Conservation (phyloP, 2,329 filamentous ascomycete species). For the Calonectria multiphialidica region DNA sequence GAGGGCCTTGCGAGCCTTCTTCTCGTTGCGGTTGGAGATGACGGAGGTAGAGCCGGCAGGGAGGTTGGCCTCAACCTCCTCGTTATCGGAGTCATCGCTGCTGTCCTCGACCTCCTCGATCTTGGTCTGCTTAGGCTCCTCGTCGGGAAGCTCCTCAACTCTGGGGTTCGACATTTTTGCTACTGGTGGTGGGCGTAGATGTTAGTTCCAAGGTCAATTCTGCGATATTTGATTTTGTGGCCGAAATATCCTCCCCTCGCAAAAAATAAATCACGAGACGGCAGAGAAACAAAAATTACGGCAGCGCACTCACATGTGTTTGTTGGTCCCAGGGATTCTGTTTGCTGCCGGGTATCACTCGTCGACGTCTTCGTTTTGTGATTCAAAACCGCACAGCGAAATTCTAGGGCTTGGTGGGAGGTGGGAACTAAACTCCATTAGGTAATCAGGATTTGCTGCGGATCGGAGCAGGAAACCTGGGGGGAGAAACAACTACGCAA, state of each 20-base stretch:
- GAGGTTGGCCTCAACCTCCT: constrained; percentile 82
- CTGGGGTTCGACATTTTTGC: constrained; percentile 94
- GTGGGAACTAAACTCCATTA: constrained; percentile 54
- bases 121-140: constrained; percentile 85
- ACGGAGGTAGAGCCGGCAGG: constrained; percentile 90
- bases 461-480: constrained; percentile 18
- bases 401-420: constrained; percentile 60
- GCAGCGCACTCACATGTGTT: constrained; percentile 51
- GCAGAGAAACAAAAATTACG: constrained; percentile 22
- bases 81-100: constrained; percentile 82
- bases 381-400: constrained; percentile 53
- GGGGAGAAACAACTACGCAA: constrained; percentile 23
- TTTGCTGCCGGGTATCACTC: constrained; percentile 46
- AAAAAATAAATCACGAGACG: constrained; percentile 31
- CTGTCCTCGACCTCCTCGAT: constrained; percentile 81
- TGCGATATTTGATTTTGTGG: constrained; percentile 29
- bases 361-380: constrained; percentile 54
- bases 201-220: constrained; percentile 42
- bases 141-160: constrained; percentile 97
- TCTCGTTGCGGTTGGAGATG: constrained; percentile 99
- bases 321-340: constrained; percentile 50
- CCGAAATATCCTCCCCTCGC: constrained; percentile 30
- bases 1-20: constrained; percentile 99
- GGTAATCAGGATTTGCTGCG: constrained; percentile 49
- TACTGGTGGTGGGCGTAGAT: constrained; percentile 48